These are phyloP conservation scores for Colletotrichum karsti DNA, from an alignment of 2,329 filamentous ascomycete genomes.

Conservation along the genomic window DNA sequence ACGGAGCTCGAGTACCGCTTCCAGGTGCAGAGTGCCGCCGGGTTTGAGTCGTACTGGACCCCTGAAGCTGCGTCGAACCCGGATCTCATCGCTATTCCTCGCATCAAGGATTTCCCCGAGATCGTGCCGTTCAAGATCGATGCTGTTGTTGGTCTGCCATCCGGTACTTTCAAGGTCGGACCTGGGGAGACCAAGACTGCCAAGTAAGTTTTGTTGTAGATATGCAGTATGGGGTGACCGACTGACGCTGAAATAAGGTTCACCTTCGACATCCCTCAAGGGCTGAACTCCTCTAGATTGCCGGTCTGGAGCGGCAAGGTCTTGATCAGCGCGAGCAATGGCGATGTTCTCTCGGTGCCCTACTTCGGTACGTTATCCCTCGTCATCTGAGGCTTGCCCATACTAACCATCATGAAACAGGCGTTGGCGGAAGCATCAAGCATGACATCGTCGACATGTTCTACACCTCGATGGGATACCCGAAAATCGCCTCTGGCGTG, in stretches of 20 bases:
- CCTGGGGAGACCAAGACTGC: conserved; percentile 28
- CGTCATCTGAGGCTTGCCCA: rapidly evolving
- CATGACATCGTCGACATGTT: conserved; percentile 16
- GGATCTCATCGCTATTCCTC: background rate
- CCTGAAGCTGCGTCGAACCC: conserved; percentile 11
- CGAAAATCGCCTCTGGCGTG: conserved; percentile 10
- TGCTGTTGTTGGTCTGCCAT: conserved; percentile 10
- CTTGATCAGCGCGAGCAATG: conserved; percentile 40
- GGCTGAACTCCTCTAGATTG: conserved; percentile 37
- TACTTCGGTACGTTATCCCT: conserved; percentile 35
- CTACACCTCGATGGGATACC: conserved; percentile 13
- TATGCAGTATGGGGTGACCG: background rate
- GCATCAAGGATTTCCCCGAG: conserved; percentile 23
- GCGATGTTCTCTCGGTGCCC: conserved; percentile 42
- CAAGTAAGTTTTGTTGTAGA: background rate
- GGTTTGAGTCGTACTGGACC: conserved; percentile 39
- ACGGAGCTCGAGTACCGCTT: conserved; percentile 42
- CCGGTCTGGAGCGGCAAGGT: conserved; percentile 45
- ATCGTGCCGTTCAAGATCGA: conserved; percentile 13
- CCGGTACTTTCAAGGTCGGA: conserved; percentile 22
- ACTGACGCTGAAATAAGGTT: conserved; percentile 24
- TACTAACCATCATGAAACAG: background rate
- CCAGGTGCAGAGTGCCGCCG: conserved; percentile 39
- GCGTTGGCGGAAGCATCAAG: conserved; percentile 23
- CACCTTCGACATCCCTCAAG: conserved; percentile 43